phyloP scores from a whole-genome alignment of 2,329 filamentous ascomycete genomes.

The Penicillium hordei region DNA sequence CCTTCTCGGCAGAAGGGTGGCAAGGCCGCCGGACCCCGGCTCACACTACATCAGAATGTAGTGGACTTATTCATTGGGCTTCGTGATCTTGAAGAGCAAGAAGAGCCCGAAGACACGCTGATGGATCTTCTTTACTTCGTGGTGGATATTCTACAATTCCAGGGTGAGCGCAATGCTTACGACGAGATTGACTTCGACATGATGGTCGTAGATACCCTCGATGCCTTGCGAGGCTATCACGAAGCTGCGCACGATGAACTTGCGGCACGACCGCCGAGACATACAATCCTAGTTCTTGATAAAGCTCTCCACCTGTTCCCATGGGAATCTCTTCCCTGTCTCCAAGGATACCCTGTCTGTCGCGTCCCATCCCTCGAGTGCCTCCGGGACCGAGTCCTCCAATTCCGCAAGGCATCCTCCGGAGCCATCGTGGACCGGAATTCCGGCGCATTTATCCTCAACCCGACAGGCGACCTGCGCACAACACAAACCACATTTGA shows the following conservation, averaged over 20 bases:
- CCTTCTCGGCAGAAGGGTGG: constrained; percentile 69
- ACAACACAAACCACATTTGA: constrained; percentile 77
- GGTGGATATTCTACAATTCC: constrained; percentile 93
- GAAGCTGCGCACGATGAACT: constrained; percentile 44
- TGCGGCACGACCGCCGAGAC: constrained; percentile 42
- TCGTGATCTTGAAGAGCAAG: constrained; percentile 67
- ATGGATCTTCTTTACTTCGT: constrained; percentile 94
- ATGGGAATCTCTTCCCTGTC: constrained; percentile 91
- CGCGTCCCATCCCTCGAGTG: constrained; percentile 84
- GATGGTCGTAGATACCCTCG: constrained; percentile 84
- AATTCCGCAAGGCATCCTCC: constrained; percentile 38
- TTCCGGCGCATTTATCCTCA: constrained; percentile 71
- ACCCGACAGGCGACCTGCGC: constrained; percentile 79
- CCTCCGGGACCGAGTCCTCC: constrained; percentile 71
- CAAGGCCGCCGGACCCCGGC: constrained; percentile 54
- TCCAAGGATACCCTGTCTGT: constrained; percentile 76
- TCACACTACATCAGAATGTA: constrained; percentile 64
- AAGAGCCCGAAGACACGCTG: constrained; percentile 84
- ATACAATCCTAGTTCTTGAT: constrained; percentile 88
- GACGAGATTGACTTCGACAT: constrained; percentile 95
- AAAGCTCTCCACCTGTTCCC: constrained; percentile 88
- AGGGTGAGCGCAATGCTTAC: constrained; percentile 93
- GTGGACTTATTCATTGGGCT: constrained; percentile 87
- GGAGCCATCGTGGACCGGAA: constrained; percentile 27
- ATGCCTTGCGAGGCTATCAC: constrained; percentile 80